Evolutionary conservation across 768 basidiomycete genomes (phyloP).

Genomic region (Mycena metata): DNA sequence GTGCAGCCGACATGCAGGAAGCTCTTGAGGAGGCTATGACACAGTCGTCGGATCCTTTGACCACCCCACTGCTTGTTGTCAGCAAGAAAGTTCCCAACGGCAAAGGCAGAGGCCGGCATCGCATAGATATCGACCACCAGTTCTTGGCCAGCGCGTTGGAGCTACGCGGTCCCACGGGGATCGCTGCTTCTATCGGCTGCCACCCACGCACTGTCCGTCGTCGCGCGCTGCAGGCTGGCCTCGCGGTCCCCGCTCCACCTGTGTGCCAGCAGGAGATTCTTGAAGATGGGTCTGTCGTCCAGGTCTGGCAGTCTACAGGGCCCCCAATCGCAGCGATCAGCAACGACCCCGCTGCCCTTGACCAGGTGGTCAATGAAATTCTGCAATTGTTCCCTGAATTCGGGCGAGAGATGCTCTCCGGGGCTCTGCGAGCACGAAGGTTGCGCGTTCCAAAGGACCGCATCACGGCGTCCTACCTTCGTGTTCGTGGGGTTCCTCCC

Average conservation of each 20-base stretch:
- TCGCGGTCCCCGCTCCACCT: constrained; percentile 40
- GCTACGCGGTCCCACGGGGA: constrained; percentile 37
- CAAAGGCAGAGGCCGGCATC: constrained; percentile 38
- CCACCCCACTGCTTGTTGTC: constrained; percentile 1
- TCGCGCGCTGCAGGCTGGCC: constrained; percentile 41
- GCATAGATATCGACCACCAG: constrained; percentile 40
- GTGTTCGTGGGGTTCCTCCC: neutral
- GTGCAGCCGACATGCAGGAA: constrained; percentile 22
- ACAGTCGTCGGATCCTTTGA: constrained; percentile 29
- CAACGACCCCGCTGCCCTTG: constrained; percentile 38
- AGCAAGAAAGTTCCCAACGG: constrained; percentile 19
- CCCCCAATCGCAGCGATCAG: constrained; percentile 36
- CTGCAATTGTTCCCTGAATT: constrained; percentile 8
- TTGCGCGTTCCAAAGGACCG: constrained; percentile 32
- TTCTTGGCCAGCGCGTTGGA: constrained; percentile 40
- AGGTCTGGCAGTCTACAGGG: constrained; percentile 27
- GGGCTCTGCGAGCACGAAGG: constrained; percentile 36
- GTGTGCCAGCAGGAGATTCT: constrained; percentile 30
- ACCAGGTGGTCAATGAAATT: constrained; percentile 9
- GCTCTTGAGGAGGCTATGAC: constrained; percentile 22
- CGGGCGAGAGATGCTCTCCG: constrained; percentile 29
- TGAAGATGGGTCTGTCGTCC: constrained; percentile 15
- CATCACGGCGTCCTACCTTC: neutral
- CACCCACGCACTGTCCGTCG: constrained; percentile 41
- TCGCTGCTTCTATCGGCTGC: constrained; percentile 37